Conservation (phyloP, 2,329 filamentous ascomycete species). For the Diplocarpon mali region DNA sequence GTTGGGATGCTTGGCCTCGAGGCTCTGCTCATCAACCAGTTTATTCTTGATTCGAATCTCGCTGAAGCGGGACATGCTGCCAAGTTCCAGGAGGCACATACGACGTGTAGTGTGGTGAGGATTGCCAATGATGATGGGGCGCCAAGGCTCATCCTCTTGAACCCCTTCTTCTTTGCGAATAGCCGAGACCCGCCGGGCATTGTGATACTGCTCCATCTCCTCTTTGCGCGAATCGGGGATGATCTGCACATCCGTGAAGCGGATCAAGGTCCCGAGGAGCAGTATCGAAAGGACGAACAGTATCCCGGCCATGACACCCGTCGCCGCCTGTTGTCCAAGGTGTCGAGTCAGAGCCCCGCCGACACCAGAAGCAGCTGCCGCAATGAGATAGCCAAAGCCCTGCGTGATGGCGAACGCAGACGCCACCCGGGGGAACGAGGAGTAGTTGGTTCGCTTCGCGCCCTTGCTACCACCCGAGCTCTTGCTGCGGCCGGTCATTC, state of each 20-base stretch:
- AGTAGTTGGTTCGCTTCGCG: slow-evolving; percentile 55
- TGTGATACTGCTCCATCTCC: slow-evolving; percentile 42
- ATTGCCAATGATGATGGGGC: slow-evolving; percentile 59
- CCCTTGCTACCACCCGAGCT: slow-evolving; percentile 36
- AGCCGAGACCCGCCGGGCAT: slow-evolving; percentile 38
- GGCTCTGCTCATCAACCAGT: slow-evolving; percentile 37
- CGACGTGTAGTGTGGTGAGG: slow-evolving; percentile 56
- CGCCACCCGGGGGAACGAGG: slow-evolving; percentile 61
- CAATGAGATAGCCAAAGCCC: slow-evolving; percentile 55
- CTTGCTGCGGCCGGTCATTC: slow-evolving; percentile 49
- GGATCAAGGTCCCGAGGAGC: slow-evolving; percentile 48
- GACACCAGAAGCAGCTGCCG: slow-evolving; percentile 55
- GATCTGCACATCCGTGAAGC: slow-evolving; percentile 56
- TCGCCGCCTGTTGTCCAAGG: slow-evolving; percentile 56
- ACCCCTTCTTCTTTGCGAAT: slow-evolving; percentile 28
- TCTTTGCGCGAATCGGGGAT: slow-evolving; percentile 49
- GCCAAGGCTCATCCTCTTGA: slow-evolving; percentile 41
- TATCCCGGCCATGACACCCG: slow-evolving; percentile 57
- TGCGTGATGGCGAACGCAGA: slow-evolving; percentile 64
- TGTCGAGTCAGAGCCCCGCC: slow-evolving; percentile 56
- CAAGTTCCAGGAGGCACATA: slow-evolving; percentile 62
- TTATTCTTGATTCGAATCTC: slow-evolving; percentile 55
- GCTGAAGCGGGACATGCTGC: slow-evolving; percentile 57
- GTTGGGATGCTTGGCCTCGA: slow-evolving; percentile 26
- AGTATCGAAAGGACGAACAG: slow-evolving; percentile 53